A percentile compares a stretch with the other conserved stretches of the same genome.
phyloP scores from a whole-genome alignment of 441 rosid genomes.

The Pelargonium citronellum region DNA sequence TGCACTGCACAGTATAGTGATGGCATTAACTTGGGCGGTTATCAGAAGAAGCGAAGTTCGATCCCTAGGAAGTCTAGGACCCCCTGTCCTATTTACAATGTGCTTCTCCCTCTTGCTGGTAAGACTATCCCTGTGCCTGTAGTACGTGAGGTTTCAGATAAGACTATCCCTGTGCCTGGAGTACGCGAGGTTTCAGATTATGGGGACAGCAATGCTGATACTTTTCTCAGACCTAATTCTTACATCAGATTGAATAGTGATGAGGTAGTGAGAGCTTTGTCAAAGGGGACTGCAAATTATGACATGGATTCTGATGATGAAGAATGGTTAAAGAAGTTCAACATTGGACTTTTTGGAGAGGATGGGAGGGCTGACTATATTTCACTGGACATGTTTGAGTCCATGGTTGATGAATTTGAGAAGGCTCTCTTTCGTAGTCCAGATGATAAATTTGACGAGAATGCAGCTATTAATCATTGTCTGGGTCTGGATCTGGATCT shows the following conservation, averaged over 20 bases:
- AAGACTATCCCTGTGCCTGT: conserved; percentile 85
- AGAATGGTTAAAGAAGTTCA: conserved; percentile 65
- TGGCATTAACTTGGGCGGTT: conserved; percentile 50
- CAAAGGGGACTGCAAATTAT: conserved; percentile 53
- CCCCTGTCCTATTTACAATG: conserved; percentile 58
- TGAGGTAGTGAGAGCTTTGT: conserved; percentile 80
- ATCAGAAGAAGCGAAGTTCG: conserved; percentile 75
- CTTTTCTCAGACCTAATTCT: conserved; percentile 45
- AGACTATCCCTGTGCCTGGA: conserved; percentile 40
- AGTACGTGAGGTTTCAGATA: too few species aligned
- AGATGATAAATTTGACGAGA: conserved; percentile 46
- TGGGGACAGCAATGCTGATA: conserved; percentile 23
- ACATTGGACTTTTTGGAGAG: conserved; percentile 29
- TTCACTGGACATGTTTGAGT: conserved; percentile 61
- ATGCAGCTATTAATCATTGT: conserved; percentile 41
- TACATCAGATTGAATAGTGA: conserved; percentile 54
- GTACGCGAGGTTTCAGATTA: conserved; percentile 46
- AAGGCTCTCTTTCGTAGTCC: conserved; percentile 53
- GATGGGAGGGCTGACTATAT: conserved; percentile 32
- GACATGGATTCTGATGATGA: conserved; percentile 97
- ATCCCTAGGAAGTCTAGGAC: conserved; percentile 55
- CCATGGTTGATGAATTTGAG: conserved; percentile 84
- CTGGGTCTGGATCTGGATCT: conserved; percentile 39
- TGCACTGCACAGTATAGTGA: conserved; percentile 42
- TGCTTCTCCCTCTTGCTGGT: conserved; percentile 27